These are phyloP conservation scores for Candida mattraensis DNA, from an alignment of 805 yeast genomes.

Conservation along the genomic window DNA sequence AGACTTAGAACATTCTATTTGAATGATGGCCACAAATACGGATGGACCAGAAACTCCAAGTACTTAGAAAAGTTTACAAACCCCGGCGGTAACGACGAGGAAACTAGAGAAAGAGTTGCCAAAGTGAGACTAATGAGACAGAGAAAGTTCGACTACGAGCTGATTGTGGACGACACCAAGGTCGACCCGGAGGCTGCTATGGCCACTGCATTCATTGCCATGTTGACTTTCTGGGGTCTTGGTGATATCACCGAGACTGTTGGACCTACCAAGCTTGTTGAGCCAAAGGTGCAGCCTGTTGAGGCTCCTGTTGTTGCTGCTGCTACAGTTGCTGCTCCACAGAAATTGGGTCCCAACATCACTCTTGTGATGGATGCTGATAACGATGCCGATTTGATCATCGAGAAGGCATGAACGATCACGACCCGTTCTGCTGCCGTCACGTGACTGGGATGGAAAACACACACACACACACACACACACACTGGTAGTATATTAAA, in stretches of 20 bases:
- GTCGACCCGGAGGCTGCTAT: conserved; percentile 53
- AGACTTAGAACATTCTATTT: conserved; percentile 48
- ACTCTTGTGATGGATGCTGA: conserved; percentile 31
- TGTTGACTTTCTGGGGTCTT: conserved; percentile 68
- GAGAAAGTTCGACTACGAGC: conserved; percentile 59
- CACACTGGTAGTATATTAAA: no score
- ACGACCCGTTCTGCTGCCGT: no score
- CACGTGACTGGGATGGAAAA: background rate
- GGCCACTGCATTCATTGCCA: conserved; percentile 60
- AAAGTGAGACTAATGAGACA: conserved; percentile 56
- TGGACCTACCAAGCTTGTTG: conserved; percentile 44
- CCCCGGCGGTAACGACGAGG: conserved; percentile 58
- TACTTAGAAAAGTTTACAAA: conserved; percentile 52
- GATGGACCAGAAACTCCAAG: conserved; percentile 55
- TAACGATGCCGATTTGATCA: conserved; percentile 33
- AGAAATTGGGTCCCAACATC: conserved; percentile 23
- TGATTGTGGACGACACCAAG: conserved; percentile 47
- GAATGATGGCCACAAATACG: conserved; percentile 52
- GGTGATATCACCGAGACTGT: conserved; percentile 53
- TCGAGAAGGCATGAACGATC: conserved; percentile 32
- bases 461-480: no score
- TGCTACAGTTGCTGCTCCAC: conserved; percentile 2
- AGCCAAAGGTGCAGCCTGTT: conserved; percentile 9
- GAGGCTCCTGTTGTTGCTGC: conserved; percentile 8
- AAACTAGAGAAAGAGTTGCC: conserved; percentile 52